These are phyloP conservation scores for Lonicera japonica DNA, from an alignment of 129 eudicot species.

Conservation along the genomic window DNA sequence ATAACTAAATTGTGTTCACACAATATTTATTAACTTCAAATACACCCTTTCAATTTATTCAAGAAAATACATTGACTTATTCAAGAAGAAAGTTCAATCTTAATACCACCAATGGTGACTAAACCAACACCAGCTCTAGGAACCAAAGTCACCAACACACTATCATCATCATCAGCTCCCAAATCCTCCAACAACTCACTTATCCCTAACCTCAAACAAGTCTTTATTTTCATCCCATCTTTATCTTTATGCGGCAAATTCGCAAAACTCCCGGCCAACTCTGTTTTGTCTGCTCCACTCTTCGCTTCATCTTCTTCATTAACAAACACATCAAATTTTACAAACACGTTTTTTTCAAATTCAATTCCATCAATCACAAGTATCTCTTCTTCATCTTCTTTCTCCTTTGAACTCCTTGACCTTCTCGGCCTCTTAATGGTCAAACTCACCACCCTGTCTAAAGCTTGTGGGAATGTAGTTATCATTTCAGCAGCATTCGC, in stretches of 20 bases:
- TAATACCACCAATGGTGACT: slow-evolving; percentile 36
- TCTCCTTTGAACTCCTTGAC: slow-evolving; percentile 23
- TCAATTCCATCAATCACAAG: slow-evolving; percentile 32
- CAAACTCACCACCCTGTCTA: slow-evolving; percentile 27
- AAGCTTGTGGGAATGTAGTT: slow-evolving; percentile 23
- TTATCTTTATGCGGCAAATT: slow-evolving; percentile 26
- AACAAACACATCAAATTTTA: slow-evolving; percentile 39
- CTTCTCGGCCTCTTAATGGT: slow-evolving; percentile 35
- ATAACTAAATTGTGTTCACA: too few relatives aligned
- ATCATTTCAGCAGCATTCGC: not conserved
- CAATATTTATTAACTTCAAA: too few relatives aligned
- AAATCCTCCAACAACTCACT: slow-evolving; percentile 47
- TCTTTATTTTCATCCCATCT: slow-evolving; percentile 7
- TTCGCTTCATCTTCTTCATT: slow-evolving; percentile 30
- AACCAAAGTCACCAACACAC: slow-evolving; percentile 35
- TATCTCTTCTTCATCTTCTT: slow-evolving; percentile 33
- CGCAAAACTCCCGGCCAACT: slow-evolving; percentile 52
- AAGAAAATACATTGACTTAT: not conserved
- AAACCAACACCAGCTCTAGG: slow-evolving; percentile 30
- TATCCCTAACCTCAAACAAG: slow-evolving; percentile 25
- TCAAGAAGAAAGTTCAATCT: slow-evolving; percentile 30
- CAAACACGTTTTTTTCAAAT: slow-evolving; percentile 15
- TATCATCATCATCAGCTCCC: slow-evolving; percentile 43
- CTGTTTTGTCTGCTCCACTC: slow-evolving; percentile 31
- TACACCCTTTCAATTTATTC: too few relatives aligned